Percentiles rank a stretch among this genome's conserved stretches.
Conservation (phyloP, 2,329 filamentous ascomycete species). For the Tolypocladium paradoxum region DNA sequence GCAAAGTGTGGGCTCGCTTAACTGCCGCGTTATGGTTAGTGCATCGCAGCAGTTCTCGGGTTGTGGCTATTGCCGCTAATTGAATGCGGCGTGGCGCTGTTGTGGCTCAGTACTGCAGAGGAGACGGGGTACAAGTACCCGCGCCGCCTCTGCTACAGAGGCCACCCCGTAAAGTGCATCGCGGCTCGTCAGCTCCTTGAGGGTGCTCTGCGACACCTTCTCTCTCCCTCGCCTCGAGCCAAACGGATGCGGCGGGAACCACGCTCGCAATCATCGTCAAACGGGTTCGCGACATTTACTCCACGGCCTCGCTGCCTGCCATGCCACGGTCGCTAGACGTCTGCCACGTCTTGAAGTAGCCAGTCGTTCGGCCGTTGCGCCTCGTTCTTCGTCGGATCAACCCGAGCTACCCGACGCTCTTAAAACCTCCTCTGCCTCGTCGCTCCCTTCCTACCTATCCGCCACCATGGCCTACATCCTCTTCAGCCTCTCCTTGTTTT, state of each 20-base stretch:
- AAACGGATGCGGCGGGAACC: neutral
- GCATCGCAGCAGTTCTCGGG: slow-evolving; percentile 5
- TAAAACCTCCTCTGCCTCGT: neutral
- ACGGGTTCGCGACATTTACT: neutral
- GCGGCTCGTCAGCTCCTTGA: neutral
- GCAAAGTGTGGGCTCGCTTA: slow-evolving; percentile 33
- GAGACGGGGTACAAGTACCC: neutral
- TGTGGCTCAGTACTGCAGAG: neutral
- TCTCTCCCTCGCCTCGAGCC: neutral
- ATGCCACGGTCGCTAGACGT: slow-evolving; percentile 3
- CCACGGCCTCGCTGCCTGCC: neutral
- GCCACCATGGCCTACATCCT: slow-evolving; percentile 65
- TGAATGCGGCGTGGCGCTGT: slow-evolving; percentile 6
- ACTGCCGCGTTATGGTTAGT: slow-evolving; percentile 18
- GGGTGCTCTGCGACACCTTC: neutral
- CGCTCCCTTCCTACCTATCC: neutral
- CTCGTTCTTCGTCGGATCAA: neutral
- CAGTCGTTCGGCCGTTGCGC: neutral
- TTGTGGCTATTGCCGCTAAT: slow-evolving; percentile 10
- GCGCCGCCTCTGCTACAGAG: neutral
- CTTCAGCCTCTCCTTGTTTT: slow-evolving; percentile 63
- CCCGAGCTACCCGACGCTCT: neutral
- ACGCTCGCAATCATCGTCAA: neutral
- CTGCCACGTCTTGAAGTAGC: slow-evolving; percentile 1
- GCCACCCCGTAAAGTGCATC: neutral